Percentiles rank a stretch among this genome's conserved stretches.
Evolutionary conservation across 164 flowering plant species (phyloP).

Genomic region (Saururus chinensis): DNA sequence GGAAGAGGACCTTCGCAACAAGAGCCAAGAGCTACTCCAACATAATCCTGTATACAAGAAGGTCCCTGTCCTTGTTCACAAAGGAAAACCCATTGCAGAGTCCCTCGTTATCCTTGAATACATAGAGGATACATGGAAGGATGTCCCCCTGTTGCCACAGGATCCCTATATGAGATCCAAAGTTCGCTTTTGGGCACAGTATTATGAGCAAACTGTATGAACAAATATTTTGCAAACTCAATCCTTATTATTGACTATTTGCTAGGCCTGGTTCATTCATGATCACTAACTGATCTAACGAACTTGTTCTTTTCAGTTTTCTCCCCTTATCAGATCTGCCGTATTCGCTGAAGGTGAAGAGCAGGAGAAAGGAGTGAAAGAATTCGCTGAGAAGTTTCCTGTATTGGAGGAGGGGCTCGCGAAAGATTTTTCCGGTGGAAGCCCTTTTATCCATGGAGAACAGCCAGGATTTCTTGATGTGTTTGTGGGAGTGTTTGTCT

Average conservation of each 20-base stretch:
- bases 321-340: not conserved
- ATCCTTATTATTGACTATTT: not conserved
- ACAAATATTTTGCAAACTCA: not conserved
- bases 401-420: constrained; percentile 19
- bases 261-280: not conserved
- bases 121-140: not conserved
- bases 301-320: not conserved
- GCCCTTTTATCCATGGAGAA: constrained; percentile 4
- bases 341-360: constrained; percentile 9
- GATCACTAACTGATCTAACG: not conserved
- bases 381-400: constrained; percentile 12
- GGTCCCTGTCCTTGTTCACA: not conserved
- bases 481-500: not conserved
- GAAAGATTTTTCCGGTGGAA: constrained; percentile 5
- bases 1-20: constrained; percentile 1
- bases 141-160: not conserved
- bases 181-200: not conserved
- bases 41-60: not conserved
- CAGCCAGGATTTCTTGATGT: constrained; percentile 3
- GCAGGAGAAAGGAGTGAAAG: constrained; percentile 15
- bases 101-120: not conserved
- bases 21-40: not conserved
- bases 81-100: not conserved
- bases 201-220: not conserved
- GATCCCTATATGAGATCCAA: not conserved